Evolutionary conservation across 129 eudicot genomes (phyloP), one percentile per base, ranked within the genome.

Genomic region (Silybum marianum): DNA sequence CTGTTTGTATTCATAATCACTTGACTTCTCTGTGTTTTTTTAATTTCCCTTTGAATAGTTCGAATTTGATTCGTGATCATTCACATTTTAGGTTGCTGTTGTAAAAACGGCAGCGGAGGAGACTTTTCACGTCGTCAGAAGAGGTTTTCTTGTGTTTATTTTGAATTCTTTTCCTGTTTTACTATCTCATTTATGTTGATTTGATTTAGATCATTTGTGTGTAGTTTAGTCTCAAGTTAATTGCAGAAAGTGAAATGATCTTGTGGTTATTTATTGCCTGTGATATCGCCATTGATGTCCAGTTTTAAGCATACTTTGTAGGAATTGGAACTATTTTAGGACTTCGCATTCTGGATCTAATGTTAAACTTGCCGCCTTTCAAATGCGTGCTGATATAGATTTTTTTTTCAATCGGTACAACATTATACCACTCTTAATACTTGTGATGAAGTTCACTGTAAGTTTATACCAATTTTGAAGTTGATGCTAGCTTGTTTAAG

Each of bases 71-170:
- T 71, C n/a, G 51, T 36, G 16, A 21, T 78, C 6, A 19, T 72
- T 38, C 40, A 4, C 11, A 21, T 86, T 80, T 82, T 88, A 94
- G 98, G 98, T 94, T 28, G 92, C 93, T 6, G 96, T 65, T 22
- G 87, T 84, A 1, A 94, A 88, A 86, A 85, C 88, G 18, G 91
- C 73, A 77, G 96, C 82, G 7, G 98, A 94, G 86, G 98, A 94
- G 82, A 82, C 90, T 23, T 92, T 83, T 62, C 69, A 86, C 42
- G 85, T 89, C 6, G 89, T 88, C 72, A 86, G 81, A 72, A 80
- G 82, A 85, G 98, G 98, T 86, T 74, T 75, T 76, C 22, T 51
- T 46, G 1, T 30, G 26, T 76, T n/a, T 44, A 42, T 23, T 72
- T 70, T 81, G 39, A 76, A 34, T 63, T 23, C 16, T 38, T 34